phyloP scores from a whole-genome alignment of 257 asterid genomes.

The Gynochthodes officinalis region DNA sequence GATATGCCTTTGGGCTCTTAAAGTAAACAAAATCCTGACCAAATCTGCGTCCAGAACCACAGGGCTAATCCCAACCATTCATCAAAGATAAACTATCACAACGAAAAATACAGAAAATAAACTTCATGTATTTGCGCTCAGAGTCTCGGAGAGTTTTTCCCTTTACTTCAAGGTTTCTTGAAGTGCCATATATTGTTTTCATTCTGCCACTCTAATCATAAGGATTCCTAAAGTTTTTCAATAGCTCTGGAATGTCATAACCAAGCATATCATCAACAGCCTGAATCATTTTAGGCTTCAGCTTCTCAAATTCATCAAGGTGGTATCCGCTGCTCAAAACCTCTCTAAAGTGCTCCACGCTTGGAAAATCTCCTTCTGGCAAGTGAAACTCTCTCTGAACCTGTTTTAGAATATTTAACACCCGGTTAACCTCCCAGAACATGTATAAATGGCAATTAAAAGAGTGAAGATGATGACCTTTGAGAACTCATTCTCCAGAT shows the following conservation, averaged over 20 bases:
- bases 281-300: conserved; percentile 81
- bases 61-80: too few species aligned
- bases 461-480: conserved; percentile 60
- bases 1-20: too few species aligned
- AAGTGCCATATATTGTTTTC: conserved; percentile 19
- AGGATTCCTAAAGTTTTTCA: conserved; percentile 69
- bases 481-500: conserved; percentile 58
- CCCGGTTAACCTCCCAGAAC: neutral
- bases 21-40: too few species aligned
- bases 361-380: conserved; percentile 85
- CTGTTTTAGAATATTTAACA: conserved; percentile 30
- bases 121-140: too few species aligned
- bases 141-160: neutral
- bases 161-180: conserved; percentile 57
- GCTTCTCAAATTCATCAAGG: conserved; percentile 78
- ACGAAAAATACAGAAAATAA: neutral
- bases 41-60: too few species aligned
- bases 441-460: too few species aligned
- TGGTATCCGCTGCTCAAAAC: conserved; percentile 48
- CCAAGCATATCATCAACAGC: conserved; percentile 84
- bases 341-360: conserved; percentile 59
- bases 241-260: conserved; percentile 71
- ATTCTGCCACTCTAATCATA: conserved; percentile 38
- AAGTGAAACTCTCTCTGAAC: conserved; percentile 69
- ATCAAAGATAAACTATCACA: too few species aligned